Base-by-base conservation (phyloP, 805 yeast genomes). In the Isabelozyma gotoi region DNA sequence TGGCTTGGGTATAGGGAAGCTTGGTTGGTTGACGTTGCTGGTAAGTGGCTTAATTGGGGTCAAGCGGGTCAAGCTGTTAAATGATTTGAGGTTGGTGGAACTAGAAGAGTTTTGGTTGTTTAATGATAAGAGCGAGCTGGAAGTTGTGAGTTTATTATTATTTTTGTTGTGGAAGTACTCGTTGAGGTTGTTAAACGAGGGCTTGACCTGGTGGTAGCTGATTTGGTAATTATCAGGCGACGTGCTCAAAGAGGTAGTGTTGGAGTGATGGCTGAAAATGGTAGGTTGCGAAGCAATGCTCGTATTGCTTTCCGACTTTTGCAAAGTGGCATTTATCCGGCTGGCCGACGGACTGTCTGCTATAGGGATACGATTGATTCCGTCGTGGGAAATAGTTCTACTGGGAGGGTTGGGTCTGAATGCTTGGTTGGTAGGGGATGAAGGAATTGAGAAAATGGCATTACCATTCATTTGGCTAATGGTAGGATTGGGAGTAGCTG, bases 31-130 rank as follows among this genome's bases (percentile, higher is more conserved):
- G 44, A 17, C 40, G 2, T 15, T 36, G 19, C 36, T 29, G 19
- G 46, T 38, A 11, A 34, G 31, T 12, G 62, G 56, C 45, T 63
- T 66, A 12, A 71, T 53, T 8, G 80, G 80, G 0, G 80, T 74
- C 76, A 76, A 64, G 45, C 74, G 50, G 20, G 62, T 69, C 31
- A 68, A 50, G 7, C 24, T 18, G 16, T 36, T 36, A 12, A 34
- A 14, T 14, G 36, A 34, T 16, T 10, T 11, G 37, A 62, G 50
- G 42, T 55, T 61, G 33, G 53, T 46, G n/a, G 46, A 51, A 5
- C 63, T 58, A 39, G 50, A 51, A 33, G 59, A 47, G 40, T 60
- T 52, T 42, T 59, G 63, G 12, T 56, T 52, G 17, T 49, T 47
- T 35, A 63, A 51, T 24, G 55, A 50, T 43, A 46, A 42, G 20